Conservation (phyloP, 78 protist genomes). For the Polysphondylium violaceum region DNA sequence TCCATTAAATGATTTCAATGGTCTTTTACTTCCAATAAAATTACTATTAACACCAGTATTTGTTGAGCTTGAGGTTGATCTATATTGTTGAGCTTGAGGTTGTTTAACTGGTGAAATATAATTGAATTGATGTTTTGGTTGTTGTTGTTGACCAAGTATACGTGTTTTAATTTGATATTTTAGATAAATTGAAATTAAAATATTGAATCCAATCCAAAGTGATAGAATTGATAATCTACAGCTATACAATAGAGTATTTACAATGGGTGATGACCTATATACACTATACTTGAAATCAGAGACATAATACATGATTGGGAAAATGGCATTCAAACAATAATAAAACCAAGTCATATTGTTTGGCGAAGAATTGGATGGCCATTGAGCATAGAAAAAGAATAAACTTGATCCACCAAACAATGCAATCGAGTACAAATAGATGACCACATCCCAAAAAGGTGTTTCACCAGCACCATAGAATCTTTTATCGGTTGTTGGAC, state of each 20-base stretch:
- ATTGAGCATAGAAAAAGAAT: constrained; percentile 11
- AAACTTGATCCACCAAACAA: no score
- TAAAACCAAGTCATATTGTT: constrained; percentile 3
- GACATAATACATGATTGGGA: not conserved
- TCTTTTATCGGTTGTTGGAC: no score
- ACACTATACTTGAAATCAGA: not conserved
- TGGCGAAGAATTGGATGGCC: constrained; percentile 24
- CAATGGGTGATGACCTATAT: not conserved
- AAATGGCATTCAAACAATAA: not conserved
- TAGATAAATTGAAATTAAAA: constrained; percentile 18
- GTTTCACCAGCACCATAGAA: no score
- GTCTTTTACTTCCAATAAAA: not conserved
- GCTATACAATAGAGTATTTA: not conserved
- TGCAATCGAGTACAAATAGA: no score
- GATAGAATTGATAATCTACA: not conserved
- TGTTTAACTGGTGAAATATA: constrained; percentile 21
- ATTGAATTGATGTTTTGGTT: constrained; percentile 2
- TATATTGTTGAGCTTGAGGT: no score
- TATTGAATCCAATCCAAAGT: constrained; percentile 1
- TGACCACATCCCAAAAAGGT: no score
- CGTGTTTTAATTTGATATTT: not conserved
- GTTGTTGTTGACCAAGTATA: not conserved
- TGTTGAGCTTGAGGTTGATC: not conserved
- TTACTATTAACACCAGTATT: not conserved
- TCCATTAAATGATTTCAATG: no score